Evolutionary conservation across 2,329 filamentous ascomycete species (phyloP), one percentile per base, ranked within the genome.

Genomic region (Penicillium sp.): DNA sequence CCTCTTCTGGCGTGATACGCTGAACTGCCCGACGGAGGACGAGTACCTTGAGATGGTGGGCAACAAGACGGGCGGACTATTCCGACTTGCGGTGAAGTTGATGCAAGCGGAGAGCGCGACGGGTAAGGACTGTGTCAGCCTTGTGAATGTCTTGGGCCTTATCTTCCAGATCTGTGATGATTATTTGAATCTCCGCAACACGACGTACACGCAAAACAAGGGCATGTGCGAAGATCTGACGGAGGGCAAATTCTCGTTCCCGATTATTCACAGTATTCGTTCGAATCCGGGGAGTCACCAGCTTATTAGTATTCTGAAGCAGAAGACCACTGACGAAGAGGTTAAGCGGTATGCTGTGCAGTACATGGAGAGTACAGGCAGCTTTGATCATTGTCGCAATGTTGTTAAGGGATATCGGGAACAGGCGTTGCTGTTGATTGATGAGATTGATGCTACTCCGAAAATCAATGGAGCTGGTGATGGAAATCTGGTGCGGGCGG

Each of bases 181-280:
- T 82, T 96, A 96, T 78, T 87, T 92, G 74, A 98, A 98, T 74
- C 86, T 99, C 44, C 84, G 83, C 29, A 74, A 70, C 54, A 79
- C 78, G n/a, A 82, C 87, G 68, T 97, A 97, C 80, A 87, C 87
- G 37, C 81, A 89, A 62, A 93, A 96, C 75, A 98, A 98, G 79
- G 95, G 93, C 49, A 84, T 96, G 65, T 96, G 91, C 75, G 93
- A 98, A 79, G 95, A 98, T 76, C 78, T 98, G 66, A 97, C 92
- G 1, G 95, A 98, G 78, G 93, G 93, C 62, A 98, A 98, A 81
- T 97, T 97, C 79, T 93, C 89, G 26, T 97, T 97, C 73, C 92
- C 93, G 42, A 88, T 98, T 68, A 96, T 98, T 68, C 93, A 98
- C 78, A 89, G 90, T 73, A 96, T 98, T 65, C 90, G 74, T 60